These are phyloP conservation scores for Pyrenochaeta sp. DNA, from an alignment of 2,329 filamentous ascomycete genomes.

Conservation along the genomic window DNA sequence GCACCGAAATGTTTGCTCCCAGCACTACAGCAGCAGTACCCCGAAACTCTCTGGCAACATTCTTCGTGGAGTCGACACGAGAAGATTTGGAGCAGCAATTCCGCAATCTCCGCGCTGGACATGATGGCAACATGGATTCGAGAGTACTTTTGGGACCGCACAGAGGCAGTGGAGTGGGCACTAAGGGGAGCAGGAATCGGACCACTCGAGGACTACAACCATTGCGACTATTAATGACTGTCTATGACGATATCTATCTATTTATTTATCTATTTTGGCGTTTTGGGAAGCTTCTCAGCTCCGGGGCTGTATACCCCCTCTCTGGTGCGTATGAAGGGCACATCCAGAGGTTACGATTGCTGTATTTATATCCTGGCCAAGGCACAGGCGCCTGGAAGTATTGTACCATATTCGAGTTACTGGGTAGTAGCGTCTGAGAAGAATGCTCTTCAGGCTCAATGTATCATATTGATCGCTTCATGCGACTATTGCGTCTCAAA, in stretches of 20 bases:
- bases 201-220: constrained; percentile 33
- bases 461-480: neutral
- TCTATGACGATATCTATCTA: neutral
- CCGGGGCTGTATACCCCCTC: constrained; percentile 1
- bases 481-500: neutral
- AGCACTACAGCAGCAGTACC: constrained; percentile 35
- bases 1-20: constrained; percentile 37
- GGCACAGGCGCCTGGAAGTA: neutral
- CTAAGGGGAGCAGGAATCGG: constrained; percentile 39
- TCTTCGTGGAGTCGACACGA: constrained; percentile 40
- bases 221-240: constrained; percentile 25
- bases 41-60: constrained; percentile 40
- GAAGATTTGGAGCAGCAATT: constrained; percentile 45
- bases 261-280: neutral
- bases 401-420: neutral
- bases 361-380: constrained; percentile 4
- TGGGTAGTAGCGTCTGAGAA: constrained; percentile 9
- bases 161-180: constrained; percentile 39
- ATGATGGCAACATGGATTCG: constrained; percentile 46
- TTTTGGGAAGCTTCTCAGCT: constrained; percentile 6
- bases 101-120: constrained; percentile 40
- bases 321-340: neutral
- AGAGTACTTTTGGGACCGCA: constrained; percentile 49
- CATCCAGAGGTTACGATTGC: neutral
- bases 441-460: constrained; percentile 18